Base-by-base conservation (phyloP, 2,329 filamentous ascomycete species). In the Cordyceps pruinosa region DNA sequence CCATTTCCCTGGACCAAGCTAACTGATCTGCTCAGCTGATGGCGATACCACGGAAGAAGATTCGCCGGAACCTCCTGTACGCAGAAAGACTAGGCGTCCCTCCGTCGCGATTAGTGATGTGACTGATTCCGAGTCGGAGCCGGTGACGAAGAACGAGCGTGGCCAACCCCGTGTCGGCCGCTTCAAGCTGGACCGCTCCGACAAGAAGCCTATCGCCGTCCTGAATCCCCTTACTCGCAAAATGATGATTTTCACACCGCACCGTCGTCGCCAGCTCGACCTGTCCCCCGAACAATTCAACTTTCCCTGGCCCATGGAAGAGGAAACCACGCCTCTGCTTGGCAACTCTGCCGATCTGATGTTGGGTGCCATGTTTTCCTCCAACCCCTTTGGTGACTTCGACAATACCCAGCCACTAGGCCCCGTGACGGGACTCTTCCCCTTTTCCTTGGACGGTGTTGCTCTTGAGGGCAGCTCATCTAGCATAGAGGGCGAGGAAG, bases 351-450 rank as follows among this genome's bases (percentile, higher is more conserved):
- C 85, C 57, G 88, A 90, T 59, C 79, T 92, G 62, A 91, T 92
- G 88, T 84, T 92, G 73, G 86, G 86, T 49, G 86, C 85, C 63
- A 85, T 90, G 73, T 79, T 85, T 56, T 80, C 79, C 1, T 76
- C 75, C 56, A 78, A 78, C 60, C 76, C 78, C 0, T 80, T 81
- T 62, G 79, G 77, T 42, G 79, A 82, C 64, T 79, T 79, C 58
- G 74, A 84, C 70, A 80, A 80, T 61, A 83, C 82, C 5, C 84
- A 88, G 66, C 78, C 84, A n/a, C 78, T 89, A 65, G 88, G 87
- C 1, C 86, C 88, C 2, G 79, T 85, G 0, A 88, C 91, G 70
- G 87, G 88, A 8, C 91, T 90, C 69, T 91, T 88, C 65, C 83
- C 87, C 5, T 84, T 86, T 55, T 78, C 79, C 12, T 80, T 82